Conservation (phyloP, 805 yeast genomes). For the Wickerhamomyces chaumierensis region DNA sequence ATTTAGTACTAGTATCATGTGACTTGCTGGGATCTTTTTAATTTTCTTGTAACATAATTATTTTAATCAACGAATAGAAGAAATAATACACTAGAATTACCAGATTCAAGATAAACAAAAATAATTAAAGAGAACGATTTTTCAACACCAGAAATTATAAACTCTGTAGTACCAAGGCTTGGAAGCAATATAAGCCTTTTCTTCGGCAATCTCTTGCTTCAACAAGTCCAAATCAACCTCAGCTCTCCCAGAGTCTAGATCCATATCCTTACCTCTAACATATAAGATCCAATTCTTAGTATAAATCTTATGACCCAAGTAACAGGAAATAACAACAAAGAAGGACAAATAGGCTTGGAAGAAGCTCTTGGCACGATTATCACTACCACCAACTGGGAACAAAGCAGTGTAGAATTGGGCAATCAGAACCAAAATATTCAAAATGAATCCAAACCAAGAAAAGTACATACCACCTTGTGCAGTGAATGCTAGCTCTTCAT, state of each 20-base stretch:
- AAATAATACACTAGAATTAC: too few relatives aligned
- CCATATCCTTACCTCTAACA: constrained; percentile 38
- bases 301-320: constrained; percentile 31
- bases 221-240: constrained; percentile 46
- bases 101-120: too few relatives aligned
- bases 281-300: constrained; percentile 28
- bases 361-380: constrained; percentile 20
- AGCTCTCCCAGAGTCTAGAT: constrained; percentile 53
- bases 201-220: constrained; percentile 45
- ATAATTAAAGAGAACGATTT: not conserved
- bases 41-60: too few relatives aligned
- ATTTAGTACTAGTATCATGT: too few relatives aligned
- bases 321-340: constrained; percentile 28
- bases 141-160: not conserved
- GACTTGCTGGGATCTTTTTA: too few relatives aligned
- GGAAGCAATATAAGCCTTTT: constrained; percentile 40
- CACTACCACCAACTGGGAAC: constrained; percentile 19
- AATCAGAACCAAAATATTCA: constrained; percentile 48
- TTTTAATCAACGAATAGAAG: too few relatives aligned
- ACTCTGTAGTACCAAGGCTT: constrained; percentile 41
- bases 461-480: constrained; percentile 62
- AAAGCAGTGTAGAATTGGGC: constrained; percentile 76
- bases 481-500: constrained; percentile 53
- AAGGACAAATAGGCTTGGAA: constrained; percentile 31
- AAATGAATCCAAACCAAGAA: constrained; percentile 43